Evolutionary conservation across 768 basidiomycete species (phyloP).

Genomic region (Gautieria morchelliformis): DNA sequence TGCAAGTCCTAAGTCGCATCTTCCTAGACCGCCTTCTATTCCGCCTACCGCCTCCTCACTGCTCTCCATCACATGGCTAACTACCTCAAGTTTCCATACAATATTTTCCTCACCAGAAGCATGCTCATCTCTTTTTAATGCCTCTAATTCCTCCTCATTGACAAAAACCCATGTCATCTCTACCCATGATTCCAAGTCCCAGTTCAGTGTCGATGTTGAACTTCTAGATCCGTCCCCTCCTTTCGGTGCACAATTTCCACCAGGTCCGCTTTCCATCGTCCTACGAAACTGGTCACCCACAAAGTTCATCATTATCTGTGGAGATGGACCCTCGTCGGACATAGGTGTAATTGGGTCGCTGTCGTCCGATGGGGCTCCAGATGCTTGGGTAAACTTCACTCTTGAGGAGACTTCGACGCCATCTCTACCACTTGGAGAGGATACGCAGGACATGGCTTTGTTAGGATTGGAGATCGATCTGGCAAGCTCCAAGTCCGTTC

Average conservation of each 20-base stretch:
- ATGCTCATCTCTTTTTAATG: background rate
- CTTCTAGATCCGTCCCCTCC: conserved; percentile 33
- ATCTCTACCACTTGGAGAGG: conserved; percentile 57
- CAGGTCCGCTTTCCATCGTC: conserved; percentile 31
- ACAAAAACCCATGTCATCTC: conserved; percentile 30
- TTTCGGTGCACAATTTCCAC: conserved; percentile 32
- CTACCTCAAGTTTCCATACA: conserved; percentile 57
- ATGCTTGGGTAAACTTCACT: conserved; percentile 35
- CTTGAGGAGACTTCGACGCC: conserved; percentile 44
- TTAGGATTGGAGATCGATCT: conserved; percentile 58
- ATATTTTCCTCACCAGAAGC: conserved; percentile 44
- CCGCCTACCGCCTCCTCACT: conserved; percentile 34
- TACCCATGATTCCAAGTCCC: conserved; percentile 32
- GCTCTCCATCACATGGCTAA: conserved; percentile 57
- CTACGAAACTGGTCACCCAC: conserved; percentile 37
- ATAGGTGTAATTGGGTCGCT: conserved; percentile 36
- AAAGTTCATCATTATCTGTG: conserved; percentile 32
- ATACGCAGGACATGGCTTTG: conserved; percentile 61
- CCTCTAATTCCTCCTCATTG: background rate
- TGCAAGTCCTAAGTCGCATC: conserved; percentile 43
- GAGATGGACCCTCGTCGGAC: conserved; percentile 43
- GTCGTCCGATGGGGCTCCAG: conserved; percentile 17
- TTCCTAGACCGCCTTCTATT: conserved; percentile 40
- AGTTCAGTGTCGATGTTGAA: conserved; percentile 27
- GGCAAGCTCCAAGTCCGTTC: conserved; percentile 35